Base-by-base conservation (phyloP, 108 stramenopile genomes). In the Chaetoceros muelleri region DNA sequence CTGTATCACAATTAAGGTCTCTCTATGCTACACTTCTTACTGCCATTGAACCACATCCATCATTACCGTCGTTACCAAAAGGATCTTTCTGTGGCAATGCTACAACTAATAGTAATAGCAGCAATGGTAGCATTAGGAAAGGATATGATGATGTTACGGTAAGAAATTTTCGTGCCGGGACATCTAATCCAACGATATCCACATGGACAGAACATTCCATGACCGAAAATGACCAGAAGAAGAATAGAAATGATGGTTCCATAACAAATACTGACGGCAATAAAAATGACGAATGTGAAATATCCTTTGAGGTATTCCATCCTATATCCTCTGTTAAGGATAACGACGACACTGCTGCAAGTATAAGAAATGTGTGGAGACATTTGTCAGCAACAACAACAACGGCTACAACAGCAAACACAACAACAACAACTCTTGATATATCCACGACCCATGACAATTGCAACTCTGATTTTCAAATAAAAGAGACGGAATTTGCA, bases 401-500 rank as follows among this genome's bases (percentile, higher is more conserved):
- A 5, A 40, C 5, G 5, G 34, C 34, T 40, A 5, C 13, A 10
- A 13, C 5, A 40, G 5, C 34, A 40, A 13, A 10, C 5, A 5
- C 5, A 16, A 51, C 25, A 10, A 8, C 8, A 10, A 51, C 5
- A 51, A 10, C 49, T 8, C 23, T 51, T 51, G 49, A n/a, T n/a
- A n/a, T n/a, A n/a, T n/a, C 49, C 24, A 10, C 23, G 25, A 51
- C 24, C 16, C 49, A 26, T 5, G 49, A 24, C 16, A 16, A 25
- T 51, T 26, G 16, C 10, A 51, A 16, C 49, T 25, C 16, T 26
- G 25, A 51, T 26, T 5, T 8, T 25, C 5, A 24, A 8, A 10
- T 8, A 25, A 16, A 51, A 10, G 31, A n/a, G n/a, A n/a, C n/a
- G n/a, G n/a, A n/a, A n/a, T n/a, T 47, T 24, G 71, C 72, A 17